phyloP scores from a whole-genome alignment of 352 stramenopile genomes.

The Thalassiosira hispida region DNA sequence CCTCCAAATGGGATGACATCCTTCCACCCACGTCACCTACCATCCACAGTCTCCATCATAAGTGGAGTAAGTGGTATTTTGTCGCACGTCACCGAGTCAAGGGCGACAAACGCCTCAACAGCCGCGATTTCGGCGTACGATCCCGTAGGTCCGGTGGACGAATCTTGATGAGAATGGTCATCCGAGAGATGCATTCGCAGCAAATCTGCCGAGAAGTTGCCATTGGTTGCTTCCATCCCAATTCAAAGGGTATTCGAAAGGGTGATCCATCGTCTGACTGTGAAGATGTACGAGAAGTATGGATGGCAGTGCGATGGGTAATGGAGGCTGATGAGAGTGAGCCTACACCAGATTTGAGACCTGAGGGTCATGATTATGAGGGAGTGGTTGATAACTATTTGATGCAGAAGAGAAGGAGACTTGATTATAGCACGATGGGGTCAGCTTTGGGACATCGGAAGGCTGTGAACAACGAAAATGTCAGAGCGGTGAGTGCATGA shows the following conservation, averaged over 20 bases:
- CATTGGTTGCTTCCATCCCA: conserved; percentile 78
- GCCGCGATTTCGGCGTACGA: conserved; percentile 44
- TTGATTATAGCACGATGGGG: conserved; percentile 42
- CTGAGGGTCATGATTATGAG: conserved; percentile 29
- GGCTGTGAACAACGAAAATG: conserved; percentile 57
- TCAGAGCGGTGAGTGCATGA: conserved; percentile 36
- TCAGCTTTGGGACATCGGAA: conserved; percentile 48
- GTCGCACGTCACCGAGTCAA: conserved; percentile 66
- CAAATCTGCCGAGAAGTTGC: conserved; percentile 66
- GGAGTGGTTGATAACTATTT: conserved; percentile 49
- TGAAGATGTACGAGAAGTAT: conserved; percentile 74
- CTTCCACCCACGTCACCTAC: conserved; percentile 40
- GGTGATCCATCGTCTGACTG: conserved; percentile 38
- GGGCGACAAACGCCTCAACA: conserved; percentile 56
- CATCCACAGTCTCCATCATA: conserved; percentile 11
- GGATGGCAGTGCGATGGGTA: conserved; percentile 70
- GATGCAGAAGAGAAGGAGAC: conserved; percentile 31
- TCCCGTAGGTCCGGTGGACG: conserved; percentile 60
- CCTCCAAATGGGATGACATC: conserved; percentile 66
- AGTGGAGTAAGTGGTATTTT: conserved; percentile 67
- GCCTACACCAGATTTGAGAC: conserved; percentile 18
- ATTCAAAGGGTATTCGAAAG: conserved; percentile 68
- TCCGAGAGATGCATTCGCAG: conserved; percentile 61
- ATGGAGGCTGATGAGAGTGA: conserved; percentile 23
- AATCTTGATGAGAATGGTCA: conserved; percentile 72